Evolutionary conservation across 1,284 basidiomycete species (phyloP).

Genomic region (Anthracocystis panici-leucophaei): DNA sequence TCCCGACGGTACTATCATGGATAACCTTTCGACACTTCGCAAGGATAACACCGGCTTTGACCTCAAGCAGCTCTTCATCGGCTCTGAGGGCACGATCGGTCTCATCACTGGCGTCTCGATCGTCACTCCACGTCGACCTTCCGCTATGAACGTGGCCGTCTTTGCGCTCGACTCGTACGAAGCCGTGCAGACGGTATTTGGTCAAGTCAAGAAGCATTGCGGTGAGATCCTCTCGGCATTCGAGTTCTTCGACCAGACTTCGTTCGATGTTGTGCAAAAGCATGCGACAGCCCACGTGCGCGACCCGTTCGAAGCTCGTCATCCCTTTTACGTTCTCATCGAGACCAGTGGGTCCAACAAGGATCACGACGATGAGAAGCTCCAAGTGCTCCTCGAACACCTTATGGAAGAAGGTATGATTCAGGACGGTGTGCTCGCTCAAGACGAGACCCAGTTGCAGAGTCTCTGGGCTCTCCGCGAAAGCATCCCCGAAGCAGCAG

Average conservation of each 20-base stretch:
- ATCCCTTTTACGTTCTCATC: slow-evolving; percentile 79
- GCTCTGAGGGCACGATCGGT: slow-evolving; percentile 94
- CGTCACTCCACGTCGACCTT: slow-evolving; percentile 87
- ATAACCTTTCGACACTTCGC: slow-evolving; percentile 74
- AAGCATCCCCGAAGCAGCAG: slow-evolving; percentile 89
- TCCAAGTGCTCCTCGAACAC: slow-evolving; percentile 82
- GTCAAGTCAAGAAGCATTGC: slow-evolving; percentile 77
- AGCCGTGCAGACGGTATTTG: slow-evolving; percentile 74
- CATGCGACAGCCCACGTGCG: slow-evolving; percentile 74
- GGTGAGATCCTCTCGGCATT: slow-evolving; percentile 98
- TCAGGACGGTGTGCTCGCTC: slow-evolving; percentile 90
- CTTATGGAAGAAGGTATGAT: slow-evolving; percentile 84
- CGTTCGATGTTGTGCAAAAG: slow-evolving; percentile 81
- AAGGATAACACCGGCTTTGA: slow-evolving; percentile 99
- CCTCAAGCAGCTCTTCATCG: slow-evolving; percentile 98
- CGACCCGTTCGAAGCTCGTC: slow-evolving; percentile 63
- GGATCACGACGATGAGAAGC: slow-evolving; percentile 98
- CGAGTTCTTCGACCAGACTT: slow-evolving; percentile 91
- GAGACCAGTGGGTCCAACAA: slow-evolving; percentile 95
- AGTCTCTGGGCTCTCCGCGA: slow-evolving; percentile 95
- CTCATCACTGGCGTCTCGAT: slow-evolving; percentile 96
- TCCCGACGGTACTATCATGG: slow-evolving; percentile 85
- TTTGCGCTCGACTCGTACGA: slow-evolving; percentile 74
- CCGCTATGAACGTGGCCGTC: slow-evolving; percentile 73
- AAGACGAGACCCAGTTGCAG: slow-evolving; percentile 89